Evolutionary conservation across 345 rosid species (phyloP).

Genomic region (Clausena lansium): DNA sequence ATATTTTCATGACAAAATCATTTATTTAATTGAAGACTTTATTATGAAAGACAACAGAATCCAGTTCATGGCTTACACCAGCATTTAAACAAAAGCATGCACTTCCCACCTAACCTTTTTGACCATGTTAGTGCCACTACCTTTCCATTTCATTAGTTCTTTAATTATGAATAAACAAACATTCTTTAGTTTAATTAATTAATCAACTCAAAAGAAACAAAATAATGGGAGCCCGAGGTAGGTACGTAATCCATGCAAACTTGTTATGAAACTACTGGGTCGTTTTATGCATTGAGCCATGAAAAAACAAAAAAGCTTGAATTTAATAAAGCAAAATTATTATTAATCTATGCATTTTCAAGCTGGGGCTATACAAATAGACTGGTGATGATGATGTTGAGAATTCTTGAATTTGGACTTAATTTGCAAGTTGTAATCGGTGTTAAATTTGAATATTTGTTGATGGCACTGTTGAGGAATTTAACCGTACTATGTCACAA

Average conservation of each 20-base stretch:
- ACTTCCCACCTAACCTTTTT: conserved; percentile 28
- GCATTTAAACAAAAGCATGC: conserved; percentile 32
- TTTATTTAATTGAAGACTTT: conserved; percentile 25
- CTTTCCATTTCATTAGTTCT: conserved; percentile 25
- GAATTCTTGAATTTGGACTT: not conserved
- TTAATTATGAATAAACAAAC: conserved; percentile 1
- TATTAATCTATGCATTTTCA: not conserved
- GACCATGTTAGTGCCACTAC: conserved; percentile 53
- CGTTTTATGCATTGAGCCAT: conserved; percentile 29
- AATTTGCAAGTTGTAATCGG: not conserved
- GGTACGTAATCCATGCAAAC: conserved; percentile 38
- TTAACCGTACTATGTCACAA: not conserved
- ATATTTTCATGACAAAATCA: conserved; percentile 18
- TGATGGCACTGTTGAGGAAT: conserved; percentile 2
- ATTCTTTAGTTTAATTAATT: conserved; percentile 8
- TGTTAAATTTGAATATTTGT: not conserved
- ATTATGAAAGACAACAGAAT: conserved; percentile 42
- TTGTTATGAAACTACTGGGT: conserved; percentile 30
- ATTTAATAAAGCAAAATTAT: not conserved
- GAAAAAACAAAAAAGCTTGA: not conserved
- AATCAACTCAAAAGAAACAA: not conserved
- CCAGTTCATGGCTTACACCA: conserved; percentile 58
- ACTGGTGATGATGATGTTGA: not conserved
- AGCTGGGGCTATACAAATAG: not conserved
- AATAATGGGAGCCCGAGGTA: not conserved